These are phyloP conservation scores for Fraxinus pennsylvanica DNA, from an alignment of 257 asterid species.

Conservation along the genomic window DNA sequence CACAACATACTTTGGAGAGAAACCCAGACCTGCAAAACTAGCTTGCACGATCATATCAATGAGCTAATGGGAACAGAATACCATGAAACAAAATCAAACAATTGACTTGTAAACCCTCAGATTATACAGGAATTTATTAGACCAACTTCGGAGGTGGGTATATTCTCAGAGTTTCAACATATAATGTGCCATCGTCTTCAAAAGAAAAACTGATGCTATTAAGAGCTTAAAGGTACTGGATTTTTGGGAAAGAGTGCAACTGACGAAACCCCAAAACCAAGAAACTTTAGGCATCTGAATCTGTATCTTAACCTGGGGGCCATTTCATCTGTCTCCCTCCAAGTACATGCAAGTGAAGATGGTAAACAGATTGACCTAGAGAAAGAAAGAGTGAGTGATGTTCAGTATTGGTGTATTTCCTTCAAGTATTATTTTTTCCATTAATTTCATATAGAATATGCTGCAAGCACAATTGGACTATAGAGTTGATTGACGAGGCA, in stretches of 20 bases:
- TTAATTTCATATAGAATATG: background rate
- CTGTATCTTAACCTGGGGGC: constrained; percentile 79
- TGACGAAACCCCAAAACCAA: background rate
- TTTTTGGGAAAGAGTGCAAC: background rate
- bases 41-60: background rate
- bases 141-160: background rate
- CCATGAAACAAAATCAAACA: background rate
- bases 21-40: too few relatives aligned
- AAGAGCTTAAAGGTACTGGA: background rate
- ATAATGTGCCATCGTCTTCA: background rate
- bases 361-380: constrained; percentile 95
- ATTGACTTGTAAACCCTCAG: background rate
- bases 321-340: constrained; percentile 96
- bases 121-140: background rate
- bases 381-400: constrained; percentile 7
- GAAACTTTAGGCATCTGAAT: background rate
- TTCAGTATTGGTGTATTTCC: background rate
- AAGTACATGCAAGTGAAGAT: constrained; percentile 93
- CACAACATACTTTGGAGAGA: too few relatives aligned
- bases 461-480: background rate
- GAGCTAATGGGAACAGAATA: background rate
- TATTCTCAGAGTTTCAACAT: background rate
- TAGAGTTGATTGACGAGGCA: background rate
- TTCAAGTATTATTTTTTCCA: too few relatives aligned
- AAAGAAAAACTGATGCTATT: constrained; percentile 1